phyloP scores from a whole-genome alignment of 306 rosid genomes.

The Biancaea sappan region DNA sequence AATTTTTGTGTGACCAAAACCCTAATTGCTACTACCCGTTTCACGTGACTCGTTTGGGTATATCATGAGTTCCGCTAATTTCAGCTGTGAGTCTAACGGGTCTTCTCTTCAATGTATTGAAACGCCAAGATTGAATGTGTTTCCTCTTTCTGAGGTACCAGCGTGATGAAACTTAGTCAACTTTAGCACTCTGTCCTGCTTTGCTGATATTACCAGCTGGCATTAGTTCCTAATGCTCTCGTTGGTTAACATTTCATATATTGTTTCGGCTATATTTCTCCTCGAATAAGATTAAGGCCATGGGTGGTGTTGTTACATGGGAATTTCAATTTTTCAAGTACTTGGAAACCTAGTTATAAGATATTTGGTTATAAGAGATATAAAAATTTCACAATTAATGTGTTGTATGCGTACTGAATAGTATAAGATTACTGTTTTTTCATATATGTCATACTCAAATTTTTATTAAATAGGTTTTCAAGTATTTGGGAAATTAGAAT shows the following conservation, averaged over 20 bases:
- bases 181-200: neutral
- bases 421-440: neutral
- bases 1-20: conserved; percentile 13
- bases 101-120: conserved; percentile 6
- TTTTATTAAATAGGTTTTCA: neutral
- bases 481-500: neutral
- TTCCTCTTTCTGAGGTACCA: conserved; percentile 12
- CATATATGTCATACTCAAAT: neutral
- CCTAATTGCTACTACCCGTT: conserved; percentile 4
- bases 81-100: conserved; percentile 4
- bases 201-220: conserved; percentile 13
- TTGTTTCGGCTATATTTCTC: neutral
- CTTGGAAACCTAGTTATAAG: neutral
- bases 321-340: neutral
- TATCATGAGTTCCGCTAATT: conserved; percentile 14
- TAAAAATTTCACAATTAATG: neutral
- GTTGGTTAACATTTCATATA: neutral
- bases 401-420: neutral
- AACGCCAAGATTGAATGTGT: conserved; percentile 24
- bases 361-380: neutral
- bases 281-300: neutral
- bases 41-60: conserved; percentile 9
- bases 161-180: conserved; percentile 22
- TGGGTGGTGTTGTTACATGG: neutral
- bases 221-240: conserved; percentile 3